These are phyloP conservation scores for Babjeviella inositovora DNA, from an alignment of 805 yeast genomes.

Conservation along the genomic window DNA sequence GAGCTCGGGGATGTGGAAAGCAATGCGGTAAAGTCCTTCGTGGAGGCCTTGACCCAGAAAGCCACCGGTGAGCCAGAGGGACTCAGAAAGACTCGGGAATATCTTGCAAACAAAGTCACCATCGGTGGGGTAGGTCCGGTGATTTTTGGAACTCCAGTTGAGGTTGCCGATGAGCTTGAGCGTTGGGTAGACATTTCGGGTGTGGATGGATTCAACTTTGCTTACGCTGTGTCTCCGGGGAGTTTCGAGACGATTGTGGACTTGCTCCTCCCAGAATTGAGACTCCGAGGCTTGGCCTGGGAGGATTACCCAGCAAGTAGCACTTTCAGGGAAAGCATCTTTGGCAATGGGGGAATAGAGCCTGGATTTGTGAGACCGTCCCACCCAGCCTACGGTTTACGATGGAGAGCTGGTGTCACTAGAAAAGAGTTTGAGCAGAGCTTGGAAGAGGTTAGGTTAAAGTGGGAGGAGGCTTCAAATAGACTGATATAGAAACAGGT, in stretches of 20 bases:
- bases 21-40: constrained; percentile 14
- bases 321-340: constrained; percentile 19
- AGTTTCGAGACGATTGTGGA: constrained; percentile 18
- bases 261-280: constrained; percentile 16
- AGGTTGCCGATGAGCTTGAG: constrained; percentile 21
- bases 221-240: constrained; percentile 17
- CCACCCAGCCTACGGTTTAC: too few relatives aligned
- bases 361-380: too few relatives aligned
- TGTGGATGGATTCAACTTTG: constrained; percentile 24
- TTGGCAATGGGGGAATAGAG: too few relatives aligned
- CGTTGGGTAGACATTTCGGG: constrained; percentile 19
- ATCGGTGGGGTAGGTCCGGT: constrained; percentile 16
- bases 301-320: constrained; percentile 18
- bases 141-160: constrained; percentile 16
- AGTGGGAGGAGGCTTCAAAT: too few relatives aligned
- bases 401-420: too few relatives aligned
- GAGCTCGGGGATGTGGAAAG: constrained; percentile 13
- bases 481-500: too few relatives aligned
- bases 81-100: constrained; percentile 8
- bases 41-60: constrained; percentile 14
- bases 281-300: constrained; percentile 14
- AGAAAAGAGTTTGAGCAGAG: too few relatives aligned
- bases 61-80: too few relatives aligned
- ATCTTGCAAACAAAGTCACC: constrained; percentile 13
- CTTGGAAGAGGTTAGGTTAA: too few relatives aligned